phyloP scores from a whole-genome alignment of 129 eudicot genomes.

The Tagetes erecta region DNA sequence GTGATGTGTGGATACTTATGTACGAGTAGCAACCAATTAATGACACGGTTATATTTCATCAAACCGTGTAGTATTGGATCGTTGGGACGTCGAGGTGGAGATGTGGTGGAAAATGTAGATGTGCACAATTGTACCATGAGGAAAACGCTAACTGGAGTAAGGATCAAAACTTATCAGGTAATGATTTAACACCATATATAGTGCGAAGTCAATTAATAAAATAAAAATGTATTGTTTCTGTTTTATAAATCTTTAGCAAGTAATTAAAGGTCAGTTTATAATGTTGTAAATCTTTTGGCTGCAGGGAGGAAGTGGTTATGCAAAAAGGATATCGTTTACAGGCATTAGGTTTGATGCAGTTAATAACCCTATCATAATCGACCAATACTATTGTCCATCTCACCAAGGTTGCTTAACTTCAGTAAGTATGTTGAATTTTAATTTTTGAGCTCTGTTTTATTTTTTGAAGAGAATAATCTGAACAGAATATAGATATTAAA shows the following conservation, averaged over 20 bases:
- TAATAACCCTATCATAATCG: slow-evolving; percentile 61
- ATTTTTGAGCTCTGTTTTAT: neutral
- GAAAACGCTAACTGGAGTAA: slow-evolving; percentile 60
- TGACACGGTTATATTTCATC: too few species aligned
- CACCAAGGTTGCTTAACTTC: slow-evolving; percentile 38
- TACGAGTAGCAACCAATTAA: too few species aligned
- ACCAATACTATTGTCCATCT: slow-evolving; percentile 66
- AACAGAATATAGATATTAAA: too few species aligned
- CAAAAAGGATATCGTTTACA: slow-evolving; percentile 59
- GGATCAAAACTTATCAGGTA: slow-evolving; percentile 72
- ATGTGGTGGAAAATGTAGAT: slow-evolving; percentile 59
- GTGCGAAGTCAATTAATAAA: neutral
- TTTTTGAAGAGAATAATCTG: neutral
- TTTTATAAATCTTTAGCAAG: neutral
- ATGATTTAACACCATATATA: neutral
- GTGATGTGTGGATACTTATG: too few species aligned
- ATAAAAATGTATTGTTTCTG: neutral
- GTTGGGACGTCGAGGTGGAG: slow-evolving; percentile 69
- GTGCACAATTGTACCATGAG: slow-evolving; percentile 58
- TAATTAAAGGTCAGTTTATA: neutral
- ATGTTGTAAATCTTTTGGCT: slow-evolving; percentile 12
- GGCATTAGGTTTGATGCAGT: slow-evolving; percentile 55
- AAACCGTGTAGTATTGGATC: slow-evolving; percentile 56
- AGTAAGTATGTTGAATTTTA: slow-evolving; percentile 31
- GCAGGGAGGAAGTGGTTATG: slow-evolving; percentile 75